Conservation (phyloP, 495 filamentous ascomycete species). For the Tuber magnatum region DNA sequence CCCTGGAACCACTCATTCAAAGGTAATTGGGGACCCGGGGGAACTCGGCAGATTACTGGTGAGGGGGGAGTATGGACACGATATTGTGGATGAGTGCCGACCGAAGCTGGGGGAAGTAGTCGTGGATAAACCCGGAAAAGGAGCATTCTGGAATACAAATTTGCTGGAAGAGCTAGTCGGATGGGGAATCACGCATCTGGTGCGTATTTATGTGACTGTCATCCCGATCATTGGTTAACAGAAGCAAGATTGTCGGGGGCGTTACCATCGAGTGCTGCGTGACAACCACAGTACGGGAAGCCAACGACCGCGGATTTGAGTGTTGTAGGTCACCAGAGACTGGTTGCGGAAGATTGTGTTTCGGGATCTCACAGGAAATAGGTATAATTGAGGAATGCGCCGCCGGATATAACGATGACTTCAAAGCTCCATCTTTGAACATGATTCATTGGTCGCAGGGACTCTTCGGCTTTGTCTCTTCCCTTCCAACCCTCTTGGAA, state of each 20-base stretch:
- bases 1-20: conserved; percentile 43
- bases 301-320: conserved; percentile 67
- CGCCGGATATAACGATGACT: conserved; percentile 45
- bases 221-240: conserved; percentile 16
- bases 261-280: conserved; percentile 60
- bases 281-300: conserved; percentile 61
- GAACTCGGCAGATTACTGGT: conserved; percentile 56
- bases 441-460: conserved; percentile 48
- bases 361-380: conserved; percentile 14
- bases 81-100: conserved; percentile 55
- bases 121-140: conserved; percentile 62
- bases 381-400: conserved; percentile 47
- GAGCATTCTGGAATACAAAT: conserved; percentile 59
- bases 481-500: conserved; percentile 41
- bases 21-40: conserved; percentile 52
- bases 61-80: conserved; percentile 57
- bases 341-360: not conserved
- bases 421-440: conserved; percentile 44
- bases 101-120: conserved; percentile 54
- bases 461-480: conserved; percentile 49
- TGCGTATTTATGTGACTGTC: conserved; percentile 34
- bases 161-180: conserved; percentile 56
- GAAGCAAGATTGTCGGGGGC: conserved; percentile 21
- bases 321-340: conserved; percentile 48
- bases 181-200: conserved; percentile 58